Conservation (phyloP, 2,329 filamentous ascomycete species). For the Aureobasidium sp. region DNA sequence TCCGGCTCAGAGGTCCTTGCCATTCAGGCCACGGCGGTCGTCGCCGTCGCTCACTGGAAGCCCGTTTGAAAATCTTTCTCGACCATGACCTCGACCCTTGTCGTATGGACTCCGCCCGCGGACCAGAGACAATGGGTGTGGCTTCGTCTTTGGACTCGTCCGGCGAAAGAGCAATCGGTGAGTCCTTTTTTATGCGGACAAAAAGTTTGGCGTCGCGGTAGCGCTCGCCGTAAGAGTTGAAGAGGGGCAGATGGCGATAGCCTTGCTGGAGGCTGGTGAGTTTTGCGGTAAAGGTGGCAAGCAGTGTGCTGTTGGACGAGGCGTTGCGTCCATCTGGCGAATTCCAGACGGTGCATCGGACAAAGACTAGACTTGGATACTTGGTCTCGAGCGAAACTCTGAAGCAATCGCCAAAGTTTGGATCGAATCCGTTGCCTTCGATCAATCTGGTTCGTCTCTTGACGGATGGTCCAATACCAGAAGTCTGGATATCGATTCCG, state of each 20-base stretch:
- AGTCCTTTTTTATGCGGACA: slow-evolving; percentile 68
- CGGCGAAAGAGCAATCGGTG: slow-evolving; percentile 25
- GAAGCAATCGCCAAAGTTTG: slow-evolving; percentile 73
- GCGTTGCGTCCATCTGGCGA: slow-evolving; percentile 70
- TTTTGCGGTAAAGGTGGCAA: slow-evolving; percentile 90
- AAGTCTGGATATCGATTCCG: slow-evolving; percentile 58
- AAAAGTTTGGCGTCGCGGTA: slow-evolving; percentile 94
- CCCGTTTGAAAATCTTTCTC: slow-evolving; percentile 37
- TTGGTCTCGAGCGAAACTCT: slow-evolving; percentile 84
- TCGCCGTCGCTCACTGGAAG: slow-evolving; percentile 36
- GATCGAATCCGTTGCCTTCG: slow-evolving; percentile 87
- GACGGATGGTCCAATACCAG: slow-evolving; percentile 64
- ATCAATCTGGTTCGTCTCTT: slow-evolving; percentile 74
- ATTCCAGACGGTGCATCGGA: slow-evolving; percentile 87
- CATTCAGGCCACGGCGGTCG: slow-evolving; percentile 20
- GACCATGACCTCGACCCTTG: slow-evolving; percentile 34
- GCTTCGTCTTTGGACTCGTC: slow-evolving; percentile 25
- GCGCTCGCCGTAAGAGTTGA: slow-evolving; percentile 81
- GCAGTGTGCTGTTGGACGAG: slow-evolving; percentile 50
- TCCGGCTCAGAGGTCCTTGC: slow-evolving; percentile 26
- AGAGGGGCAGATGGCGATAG: slow-evolving; percentile 84
- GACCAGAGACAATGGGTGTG: slow-evolving; percentile 24
- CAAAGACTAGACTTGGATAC: slow-evolving; percentile 85
- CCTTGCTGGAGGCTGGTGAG: slow-evolving; percentile 82
- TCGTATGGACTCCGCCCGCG: slow-evolving; percentile 26